Conservation (phyloP, 768 basidiomycete genomes). For the Boletus insuetus region DNA sequence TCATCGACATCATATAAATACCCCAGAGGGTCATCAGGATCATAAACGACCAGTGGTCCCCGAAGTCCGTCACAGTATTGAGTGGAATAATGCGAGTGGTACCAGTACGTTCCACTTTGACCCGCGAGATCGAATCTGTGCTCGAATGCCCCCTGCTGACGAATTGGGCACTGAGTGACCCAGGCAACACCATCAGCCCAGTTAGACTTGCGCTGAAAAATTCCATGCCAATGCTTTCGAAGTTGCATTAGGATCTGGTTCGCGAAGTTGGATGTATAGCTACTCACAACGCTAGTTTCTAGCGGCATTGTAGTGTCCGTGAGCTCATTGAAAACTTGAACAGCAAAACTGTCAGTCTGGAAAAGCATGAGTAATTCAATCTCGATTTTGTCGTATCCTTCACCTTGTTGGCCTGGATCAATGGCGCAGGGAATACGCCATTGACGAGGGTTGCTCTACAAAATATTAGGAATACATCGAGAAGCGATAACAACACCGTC, state of each 20-base stretch:
- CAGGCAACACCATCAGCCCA: conserved; percentile 36
- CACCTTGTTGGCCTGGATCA: conserved; percentile 41
- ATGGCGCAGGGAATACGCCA: conserved; percentile 45
- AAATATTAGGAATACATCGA: background rate
- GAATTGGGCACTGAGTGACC: conserved; percentile 46
- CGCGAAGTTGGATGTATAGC: conserved; percentile 4
- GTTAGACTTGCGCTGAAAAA: conserved; percentile 28
- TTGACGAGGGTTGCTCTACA: conserved; percentile 42
- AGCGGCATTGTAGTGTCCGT: conserved; percentile 46
- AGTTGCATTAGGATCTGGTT: conserved; percentile 15
- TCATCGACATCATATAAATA: conserved; percentile 46
- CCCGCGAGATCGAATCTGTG: conserved; percentile 33
- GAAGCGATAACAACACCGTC: background rate
- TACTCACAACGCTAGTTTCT: conserved; percentile 40
- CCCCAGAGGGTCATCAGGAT: conserved; percentile 40
- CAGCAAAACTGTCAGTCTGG: conserved; percentile 36
- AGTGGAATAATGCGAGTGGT: conserved; percentile 38
- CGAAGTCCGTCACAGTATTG: conserved; percentile 46
- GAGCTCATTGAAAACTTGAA: conserved; percentile 46
- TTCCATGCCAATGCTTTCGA: conserved; percentile 33
- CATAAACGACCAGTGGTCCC: conserved; percentile 44
- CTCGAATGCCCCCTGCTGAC: conserved; percentile 31
- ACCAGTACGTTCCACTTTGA: conserved; percentile 50
- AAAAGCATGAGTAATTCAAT: background rate
- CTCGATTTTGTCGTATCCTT: background rate